These are phyloP conservation scores for Agarophyton chilense DNA, from an alignment of 23 red algal genomes.

Conservation along the genomic window DNA sequence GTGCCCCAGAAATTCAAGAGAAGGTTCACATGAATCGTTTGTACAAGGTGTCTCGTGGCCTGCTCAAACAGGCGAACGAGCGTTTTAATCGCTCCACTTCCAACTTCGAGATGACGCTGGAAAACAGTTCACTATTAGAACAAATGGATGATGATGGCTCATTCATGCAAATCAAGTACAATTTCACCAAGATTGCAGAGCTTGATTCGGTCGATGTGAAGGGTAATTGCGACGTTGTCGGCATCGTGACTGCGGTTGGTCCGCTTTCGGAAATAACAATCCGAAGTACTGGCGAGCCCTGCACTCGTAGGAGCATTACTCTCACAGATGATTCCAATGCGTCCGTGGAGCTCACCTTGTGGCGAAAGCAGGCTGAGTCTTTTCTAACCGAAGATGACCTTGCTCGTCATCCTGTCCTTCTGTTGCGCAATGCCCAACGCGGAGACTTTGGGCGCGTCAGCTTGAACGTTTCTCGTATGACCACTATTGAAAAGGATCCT, in stretches of 20 bases:
- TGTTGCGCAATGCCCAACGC: constrained; percentile 69
- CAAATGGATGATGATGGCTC: constrained; percentile 75
- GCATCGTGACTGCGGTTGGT: constrained; percentile 66
- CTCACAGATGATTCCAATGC: constrained; percentile 83
- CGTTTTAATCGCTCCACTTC: constrained; percentile 86
- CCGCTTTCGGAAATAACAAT: constrained; percentile 83
- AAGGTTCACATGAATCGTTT: constrained; percentile 78
- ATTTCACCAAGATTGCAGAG: constrained; percentile 90
- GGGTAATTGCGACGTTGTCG: constrained; percentile 85
- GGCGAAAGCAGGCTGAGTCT: constrained; percentile 82
- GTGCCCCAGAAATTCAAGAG: constrained; percentile 62
- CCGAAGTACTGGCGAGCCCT: constrained; percentile 77
- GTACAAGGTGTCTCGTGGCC: constrained; percentile 78
- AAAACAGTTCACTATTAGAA: constrained; percentile 74
- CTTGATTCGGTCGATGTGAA: constrained; percentile 73
- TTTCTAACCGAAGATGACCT: constrained; percentile 63
- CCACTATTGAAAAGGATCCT: constrained; percentile 91
- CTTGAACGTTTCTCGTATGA: constrained; percentile 70
- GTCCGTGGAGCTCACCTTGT: constrained; percentile 82
- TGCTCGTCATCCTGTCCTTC: constrained; percentile 64
- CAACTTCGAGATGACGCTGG: constrained; percentile 93
- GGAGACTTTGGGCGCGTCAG: constrained; percentile 92
- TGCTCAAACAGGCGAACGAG: constrained; percentile 89
- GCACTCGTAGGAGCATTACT: constrained; percentile 71
- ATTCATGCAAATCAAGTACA: constrained; percentile 80